Evolutionary conservation across 805 yeast genomes (phyloP).

Genomic region (Pichia ethanolica): DNA sequence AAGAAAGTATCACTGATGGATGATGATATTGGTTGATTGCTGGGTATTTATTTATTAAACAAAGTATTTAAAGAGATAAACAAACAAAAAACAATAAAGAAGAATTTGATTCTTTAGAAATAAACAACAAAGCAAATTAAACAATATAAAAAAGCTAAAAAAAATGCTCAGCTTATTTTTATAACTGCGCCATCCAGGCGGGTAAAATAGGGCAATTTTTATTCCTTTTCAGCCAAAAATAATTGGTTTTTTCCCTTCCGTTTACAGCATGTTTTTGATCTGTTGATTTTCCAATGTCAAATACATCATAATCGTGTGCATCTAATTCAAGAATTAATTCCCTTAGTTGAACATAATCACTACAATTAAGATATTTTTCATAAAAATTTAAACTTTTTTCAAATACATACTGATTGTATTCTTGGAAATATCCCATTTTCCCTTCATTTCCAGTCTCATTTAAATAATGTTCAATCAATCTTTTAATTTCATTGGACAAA

Average conservation of each 20-base stretch:
- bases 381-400: not conserved
- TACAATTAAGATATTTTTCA: not conserved
- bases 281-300: too few relatives aligned
- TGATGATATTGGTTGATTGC: too few relatives aligned
- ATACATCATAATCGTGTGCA: too few relatives aligned
- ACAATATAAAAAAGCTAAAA: not conserved
- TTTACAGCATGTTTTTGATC: too few relatives aligned
- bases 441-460: not conserved
- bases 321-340: too few relatives aligned
- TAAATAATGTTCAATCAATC: not conserved
- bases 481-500: not conserved
- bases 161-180: not conserved
- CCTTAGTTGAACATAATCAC: not conserved
- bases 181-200: not conserved
- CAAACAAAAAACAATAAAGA: too few relatives aligned
- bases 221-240: too few relatives aligned
- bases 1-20: not conserved
- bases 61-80: too few relatives aligned
- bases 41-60: too few relatives aligned
- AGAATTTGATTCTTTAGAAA: not conserved
- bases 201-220: not conserved
- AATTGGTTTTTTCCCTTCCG: too few relatives aligned
- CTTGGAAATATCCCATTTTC: not conserved
- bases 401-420: not conserved
- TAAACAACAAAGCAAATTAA: not conserved